These are phyloP conservation scores for Protostelium mycophagum DNA, from an alignment of 78 protist species.

Conservation along the genomic window DNA sequence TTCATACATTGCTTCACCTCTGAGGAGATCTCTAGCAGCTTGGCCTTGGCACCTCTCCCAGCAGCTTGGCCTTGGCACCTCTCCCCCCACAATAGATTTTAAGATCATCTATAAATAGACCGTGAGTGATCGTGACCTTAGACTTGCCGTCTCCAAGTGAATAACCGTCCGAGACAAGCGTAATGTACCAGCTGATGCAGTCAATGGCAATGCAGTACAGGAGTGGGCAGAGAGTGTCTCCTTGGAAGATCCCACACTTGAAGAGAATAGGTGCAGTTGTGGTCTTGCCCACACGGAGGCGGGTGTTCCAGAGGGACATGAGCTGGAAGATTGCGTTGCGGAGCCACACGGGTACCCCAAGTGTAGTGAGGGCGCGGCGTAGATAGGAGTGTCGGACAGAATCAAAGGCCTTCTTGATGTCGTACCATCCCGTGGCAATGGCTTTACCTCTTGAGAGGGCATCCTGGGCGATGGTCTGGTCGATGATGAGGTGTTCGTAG, in stretches of 20 bases:
- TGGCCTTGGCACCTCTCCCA: too few relatives aligned
- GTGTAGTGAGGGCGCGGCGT: not conserved
- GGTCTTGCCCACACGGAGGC: not conserved
- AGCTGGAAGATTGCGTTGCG: not conserved
- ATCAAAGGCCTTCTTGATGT: not conserved
- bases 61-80: too few relatives aligned
- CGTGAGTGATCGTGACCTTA: not conserved
- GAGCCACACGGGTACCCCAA: not conserved
- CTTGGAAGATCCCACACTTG: slow-evolving; percentile 8
- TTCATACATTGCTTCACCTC: too few relatives aligned
- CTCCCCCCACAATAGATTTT: not conserved
- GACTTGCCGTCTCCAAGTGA: not conserved
- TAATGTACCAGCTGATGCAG: not conserved
- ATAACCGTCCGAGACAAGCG: not conserved
- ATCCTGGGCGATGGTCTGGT: too few relatives aligned
- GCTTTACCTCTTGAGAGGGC: too few relatives aligned
- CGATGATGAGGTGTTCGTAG: too few relatives aligned
- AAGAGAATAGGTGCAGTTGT: not conserved
- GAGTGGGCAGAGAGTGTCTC: slow-evolving; percentile 2
- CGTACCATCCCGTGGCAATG: not conserved
- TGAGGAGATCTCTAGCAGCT: too few relatives aligned
- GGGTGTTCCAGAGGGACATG: slow-evolving; percentile 1
- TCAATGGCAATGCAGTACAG: slow-evolving; percentile 2
- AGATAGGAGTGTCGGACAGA: not conserved
- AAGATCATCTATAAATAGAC: slow-evolving; percentile 5